phyloP scores from a whole-genome alignment of 768 basidiomycete species.

The Daedaleopsis nitida region DNA sequence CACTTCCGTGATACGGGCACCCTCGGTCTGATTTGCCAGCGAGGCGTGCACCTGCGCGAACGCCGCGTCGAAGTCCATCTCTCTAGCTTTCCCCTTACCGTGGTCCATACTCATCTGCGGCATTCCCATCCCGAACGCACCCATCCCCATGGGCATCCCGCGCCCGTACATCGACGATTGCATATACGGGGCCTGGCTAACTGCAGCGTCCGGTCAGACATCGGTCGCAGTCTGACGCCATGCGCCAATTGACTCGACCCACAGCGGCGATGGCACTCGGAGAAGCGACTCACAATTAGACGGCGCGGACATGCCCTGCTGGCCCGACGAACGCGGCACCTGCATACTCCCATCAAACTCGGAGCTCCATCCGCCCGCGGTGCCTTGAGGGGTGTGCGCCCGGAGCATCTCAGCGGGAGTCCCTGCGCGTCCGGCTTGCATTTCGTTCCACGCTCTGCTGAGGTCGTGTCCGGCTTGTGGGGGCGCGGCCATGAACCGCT shows the following conservation, averaged over 20 bases:
- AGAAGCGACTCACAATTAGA: constrained; percentile 41
- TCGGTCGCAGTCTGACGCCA: background rate
- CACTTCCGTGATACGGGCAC: constrained; percentile 57
- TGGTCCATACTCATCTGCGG: constrained; percentile 37
- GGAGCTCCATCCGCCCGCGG: constrained; percentile 45
- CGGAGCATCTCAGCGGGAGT: constrained; percentile 31
- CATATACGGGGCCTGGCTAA: constrained; percentile 25
- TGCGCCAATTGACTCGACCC: background rate
- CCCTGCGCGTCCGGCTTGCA: constrained; percentile 3
- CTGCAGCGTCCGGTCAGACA: background rate
- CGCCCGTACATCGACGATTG: constrained; percentile 32
- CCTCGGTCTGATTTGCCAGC: constrained; percentile 43
- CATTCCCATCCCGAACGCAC: constrained; percentile 18
- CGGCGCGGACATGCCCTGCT: constrained; percentile 36
- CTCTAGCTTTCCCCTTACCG: constrained; percentile 80
- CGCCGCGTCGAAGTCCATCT: constrained; percentile 84
- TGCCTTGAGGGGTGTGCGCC: constrained; percentile 19
- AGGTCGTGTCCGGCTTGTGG: constrained; percentile 39
- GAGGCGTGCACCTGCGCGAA: constrained; percentile 70
- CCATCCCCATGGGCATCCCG: constrained; percentile 34
- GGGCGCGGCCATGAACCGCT: constrained; percentile 21
- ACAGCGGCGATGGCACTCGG: background rate
- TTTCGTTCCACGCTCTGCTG: constrained; percentile 27
- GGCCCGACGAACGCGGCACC: constrained; percentile 26
- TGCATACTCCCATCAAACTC: constrained; percentile 47